A percentile compares a stretch with the other conserved stretches of the same genome.
Evolutionary conservation across 495 filamentous ascomycete genomes (phyloP).

Genomic region (Bathelium albidoporum): DNA sequence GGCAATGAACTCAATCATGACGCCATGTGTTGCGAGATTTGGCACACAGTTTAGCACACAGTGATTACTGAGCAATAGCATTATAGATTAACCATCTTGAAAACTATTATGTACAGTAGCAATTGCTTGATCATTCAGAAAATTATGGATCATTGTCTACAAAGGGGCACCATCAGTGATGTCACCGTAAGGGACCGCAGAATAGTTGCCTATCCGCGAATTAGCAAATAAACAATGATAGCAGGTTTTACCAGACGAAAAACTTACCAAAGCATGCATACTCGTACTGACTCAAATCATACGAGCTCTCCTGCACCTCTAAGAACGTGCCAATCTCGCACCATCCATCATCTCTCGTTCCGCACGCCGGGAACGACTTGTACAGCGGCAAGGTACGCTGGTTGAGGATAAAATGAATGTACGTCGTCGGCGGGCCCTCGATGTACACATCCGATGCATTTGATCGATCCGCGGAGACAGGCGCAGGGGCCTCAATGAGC

Average conservation of each 20-base stretch:
- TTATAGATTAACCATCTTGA: too few species aligned
- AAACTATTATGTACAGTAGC: too few species aligned
- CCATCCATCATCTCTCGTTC: conserved; percentile 51
- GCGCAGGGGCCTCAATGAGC: conserved; percentile 46
- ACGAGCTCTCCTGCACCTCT: conserved; percentile 36
- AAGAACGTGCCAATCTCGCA: conserved; percentile 51
- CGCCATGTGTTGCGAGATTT: too few species aligned
- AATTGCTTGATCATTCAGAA: too few species aligned
- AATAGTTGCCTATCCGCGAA: conserved; percentile 23
- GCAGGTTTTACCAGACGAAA: not conserved
- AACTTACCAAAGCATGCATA: conserved; percentile 42
- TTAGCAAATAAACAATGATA: not conserved
- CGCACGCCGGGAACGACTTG: conserved; percentile 46
- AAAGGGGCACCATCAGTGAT: conserved; percentile 34
- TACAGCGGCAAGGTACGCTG: conserved; percentile 53
- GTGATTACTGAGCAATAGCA: too few species aligned
- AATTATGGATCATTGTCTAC: too few species aligned
- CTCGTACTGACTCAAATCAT: conserved; percentile 39
- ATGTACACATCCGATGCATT: conserved; percentile 21
- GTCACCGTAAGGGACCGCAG: conserved; percentile 33
- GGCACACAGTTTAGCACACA: too few species aligned
- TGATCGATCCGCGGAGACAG: conserved; percentile 35
- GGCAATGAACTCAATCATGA: too few species aligned
- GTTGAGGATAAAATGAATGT: conserved; percentile 57
- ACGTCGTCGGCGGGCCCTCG: conserved; percentile 36